phyloP scores from a whole-genome alignment of 768 basidiomycete species.

The Amyloporia xantha region DNA sequence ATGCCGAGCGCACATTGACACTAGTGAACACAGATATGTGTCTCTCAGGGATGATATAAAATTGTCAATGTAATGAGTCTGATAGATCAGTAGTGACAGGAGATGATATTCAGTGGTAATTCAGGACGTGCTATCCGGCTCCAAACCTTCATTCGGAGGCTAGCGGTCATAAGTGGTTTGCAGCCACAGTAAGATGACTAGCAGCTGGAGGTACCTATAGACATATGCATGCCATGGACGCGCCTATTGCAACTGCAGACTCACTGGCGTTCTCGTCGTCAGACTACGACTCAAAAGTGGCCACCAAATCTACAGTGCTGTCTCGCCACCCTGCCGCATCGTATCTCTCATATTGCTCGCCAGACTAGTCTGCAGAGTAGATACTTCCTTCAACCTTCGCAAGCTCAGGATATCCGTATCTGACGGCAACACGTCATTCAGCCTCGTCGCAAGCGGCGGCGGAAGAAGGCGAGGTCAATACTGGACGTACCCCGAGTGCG shows the following conservation, averaged over 20 bases:
- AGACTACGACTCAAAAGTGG: slow-evolving; percentile 32
- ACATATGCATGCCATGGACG: slow-evolving; percentile 15
- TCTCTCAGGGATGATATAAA: no score
- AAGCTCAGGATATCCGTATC: slow-evolving; percentile 15
- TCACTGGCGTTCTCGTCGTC: slow-evolving; percentile 26
- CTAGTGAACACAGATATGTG: no score
- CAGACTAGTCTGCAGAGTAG: slow-evolving; percentile 7
- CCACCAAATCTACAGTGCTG: slow-evolving; percentile 58
- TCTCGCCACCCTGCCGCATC: slow-evolving; percentile 48
- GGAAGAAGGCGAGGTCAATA: slow-evolving; percentile 23
- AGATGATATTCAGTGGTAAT: no score
- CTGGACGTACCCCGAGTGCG: slow-evolving; percentile 12
- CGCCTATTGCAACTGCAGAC: slow-evolving; percentile 19
- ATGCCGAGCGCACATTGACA: no score
- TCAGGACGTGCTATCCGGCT: no score
- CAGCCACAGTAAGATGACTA: no score
- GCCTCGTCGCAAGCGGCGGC: slow-evolving; percentile 29
- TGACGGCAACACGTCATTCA: slow-evolving; percentile 34
- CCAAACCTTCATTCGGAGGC: no score
- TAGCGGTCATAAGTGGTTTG: no score
- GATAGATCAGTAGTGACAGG: no score
- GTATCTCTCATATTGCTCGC: slow-evolving; percentile 40
- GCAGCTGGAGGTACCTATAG: no score
- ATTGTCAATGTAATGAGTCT: no score
- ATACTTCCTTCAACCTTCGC: slow-evolving; percentile 15